phyloP scores from a whole-genome alignment of 2,329 filamentous ascomycete genomes.

The Diaporthe australafricana region DNA sequence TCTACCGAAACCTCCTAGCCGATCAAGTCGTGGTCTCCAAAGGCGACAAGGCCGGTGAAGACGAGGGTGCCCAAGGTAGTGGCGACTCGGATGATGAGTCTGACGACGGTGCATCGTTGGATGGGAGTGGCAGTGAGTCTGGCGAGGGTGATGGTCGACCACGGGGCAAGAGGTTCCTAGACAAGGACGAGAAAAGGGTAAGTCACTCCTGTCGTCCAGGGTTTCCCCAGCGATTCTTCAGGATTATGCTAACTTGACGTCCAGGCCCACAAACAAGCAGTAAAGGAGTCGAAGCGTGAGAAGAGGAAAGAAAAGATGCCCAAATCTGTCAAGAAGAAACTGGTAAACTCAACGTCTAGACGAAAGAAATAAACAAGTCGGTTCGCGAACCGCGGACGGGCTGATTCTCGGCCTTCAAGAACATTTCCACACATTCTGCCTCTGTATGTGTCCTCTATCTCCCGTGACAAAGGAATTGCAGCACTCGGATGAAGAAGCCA shows the following conservation, averaged over 20 bases:
- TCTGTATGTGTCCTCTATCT: neutral
- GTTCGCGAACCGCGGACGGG: neutral
- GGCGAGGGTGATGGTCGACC: conserved; percentile 75
- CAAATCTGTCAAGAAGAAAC: conserved; percentile 93
- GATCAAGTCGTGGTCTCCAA: conserved; percentile 66
- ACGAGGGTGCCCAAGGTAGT: conserved; percentile 51
- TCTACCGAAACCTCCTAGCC: conserved; percentile 88
- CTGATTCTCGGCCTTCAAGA: neutral
- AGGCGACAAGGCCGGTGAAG: conserved; percentile 46
- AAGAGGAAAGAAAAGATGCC: conserved; percentile 96
- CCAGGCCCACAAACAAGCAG: conserved; percentile 81
- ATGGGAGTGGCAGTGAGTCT: conserved; percentile 61
- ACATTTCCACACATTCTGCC: conserved; percentile 34
- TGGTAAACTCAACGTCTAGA: conserved; percentile 72
- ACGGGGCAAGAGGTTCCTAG: conserved; percentile 86
- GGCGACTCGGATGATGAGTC: conserved; percentile 56
- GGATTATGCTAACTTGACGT: conserved; percentile 37
- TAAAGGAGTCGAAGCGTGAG: conserved; percentile 96
- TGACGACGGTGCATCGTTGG: conserved; percentile 62
- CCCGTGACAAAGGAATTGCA: neutral
- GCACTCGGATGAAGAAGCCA: conserved; percentile 45
- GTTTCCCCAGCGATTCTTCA: neutral
- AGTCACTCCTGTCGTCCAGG: conserved; percentile 34
- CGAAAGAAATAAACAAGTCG: conserved; percentile 67
- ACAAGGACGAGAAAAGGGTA: conserved; percentile 89